phyloP scores from a whole-genome alignment of 305 asterid genomes.

The Fraxinus paxiana region DNA sequence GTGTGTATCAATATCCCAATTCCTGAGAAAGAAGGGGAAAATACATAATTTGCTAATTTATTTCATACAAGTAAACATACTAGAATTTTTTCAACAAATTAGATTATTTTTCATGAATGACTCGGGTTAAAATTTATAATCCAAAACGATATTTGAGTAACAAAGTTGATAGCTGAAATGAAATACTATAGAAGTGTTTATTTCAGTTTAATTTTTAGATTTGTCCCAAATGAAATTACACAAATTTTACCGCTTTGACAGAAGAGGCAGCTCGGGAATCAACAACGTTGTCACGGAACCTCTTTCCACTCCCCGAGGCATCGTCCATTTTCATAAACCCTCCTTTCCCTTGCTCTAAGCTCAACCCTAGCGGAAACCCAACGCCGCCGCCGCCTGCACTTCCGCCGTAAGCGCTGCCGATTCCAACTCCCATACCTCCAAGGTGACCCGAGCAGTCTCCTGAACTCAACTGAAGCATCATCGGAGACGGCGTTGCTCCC shows the following conservation, averaged over 20 bases:
- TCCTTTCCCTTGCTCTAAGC: slow-evolving; percentile 78
- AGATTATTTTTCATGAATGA: background rate
- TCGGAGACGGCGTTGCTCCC: slow-evolving; percentile 28
- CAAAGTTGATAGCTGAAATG: background rate
- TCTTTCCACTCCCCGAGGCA: slow-evolving; percentile 56
- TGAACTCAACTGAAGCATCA: slow-evolving; percentile 15
- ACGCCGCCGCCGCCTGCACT: slow-evolving; percentile 30
- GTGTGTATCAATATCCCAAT: background rate
- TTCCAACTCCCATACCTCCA: slow-evolving; percentile 38
- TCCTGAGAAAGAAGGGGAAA: background rate
- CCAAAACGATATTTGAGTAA: background rate
- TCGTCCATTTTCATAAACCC: slow-evolving; percentile 62
- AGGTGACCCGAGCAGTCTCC: slow-evolving; percentile 40
- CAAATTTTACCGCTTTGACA: slow-evolving; percentile 9
- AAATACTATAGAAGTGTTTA: background rate
- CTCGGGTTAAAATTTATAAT: background rate
- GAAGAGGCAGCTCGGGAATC: slow-evolving; percentile 59
- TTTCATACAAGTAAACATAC: background rate
- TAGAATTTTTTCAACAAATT: background rate
- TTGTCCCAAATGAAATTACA: background rate
- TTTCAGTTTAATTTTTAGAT: slow-evolving; percentile 1
- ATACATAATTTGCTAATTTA: background rate
- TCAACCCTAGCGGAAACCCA: slow-evolving; percentile 73
- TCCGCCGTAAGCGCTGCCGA: slow-evolving; percentile 29
- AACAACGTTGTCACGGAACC: slow-evolving; percentile 57